phyloP scores from a whole-genome alignment of 2,329 filamentous ascomycete species.

The Fusarium sp. region DNA sequence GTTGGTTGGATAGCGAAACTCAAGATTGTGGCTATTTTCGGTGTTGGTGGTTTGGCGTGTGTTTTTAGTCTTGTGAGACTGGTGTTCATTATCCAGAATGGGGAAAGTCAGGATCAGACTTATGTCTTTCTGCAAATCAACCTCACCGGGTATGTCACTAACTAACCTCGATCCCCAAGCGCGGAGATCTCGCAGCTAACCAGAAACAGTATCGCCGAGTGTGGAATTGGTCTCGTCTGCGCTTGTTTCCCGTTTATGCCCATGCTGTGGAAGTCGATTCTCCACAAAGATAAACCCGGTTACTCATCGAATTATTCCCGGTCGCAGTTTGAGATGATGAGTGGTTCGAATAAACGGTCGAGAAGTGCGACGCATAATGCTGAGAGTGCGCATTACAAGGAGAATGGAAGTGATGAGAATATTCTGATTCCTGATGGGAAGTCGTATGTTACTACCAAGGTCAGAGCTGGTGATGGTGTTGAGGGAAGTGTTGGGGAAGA shows the following conservation, averaged over 20 bases:
- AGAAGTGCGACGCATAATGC: constrained; percentile 1
- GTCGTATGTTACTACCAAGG: constrained; percentile 12
- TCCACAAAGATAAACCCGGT: constrained; percentile 26
- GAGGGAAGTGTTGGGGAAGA: background rate
- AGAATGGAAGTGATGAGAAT: constrained; percentile 26
- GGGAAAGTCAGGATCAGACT: constrained; percentile 26
- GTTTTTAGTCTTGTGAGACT: constrained; percentile 25
- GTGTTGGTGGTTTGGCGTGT: constrained; percentile 22
- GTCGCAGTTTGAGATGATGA: constrained; percentile 34
- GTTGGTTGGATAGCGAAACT: constrained; percentile 23
- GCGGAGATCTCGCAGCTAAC: background rate
- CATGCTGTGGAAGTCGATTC: constrained; percentile 33
- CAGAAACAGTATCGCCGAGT: constrained; percentile 15
- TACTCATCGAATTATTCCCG: constrained; percentile 27
- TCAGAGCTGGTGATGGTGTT: background rate
- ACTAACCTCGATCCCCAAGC: rapidly evolving
- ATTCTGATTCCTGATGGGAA: constrained; percentile 18
- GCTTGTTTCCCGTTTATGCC: constrained; percentile 35
- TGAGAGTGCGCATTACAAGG: constrained; percentile 7
- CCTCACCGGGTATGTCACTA: constrained; percentile 12
- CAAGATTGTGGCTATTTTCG: constrained; percentile 28
- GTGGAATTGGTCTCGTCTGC: constrained; percentile 28
- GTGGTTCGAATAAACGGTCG: constrained; percentile 3
- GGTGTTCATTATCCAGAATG: constrained; percentile 25
- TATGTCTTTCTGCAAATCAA: constrained; percentile 34